These are phyloP conservation scores for Penicillium steckii DNA, from an alignment of 495 filamentous ascomycete species.

Conservation along the genomic window DNA sequence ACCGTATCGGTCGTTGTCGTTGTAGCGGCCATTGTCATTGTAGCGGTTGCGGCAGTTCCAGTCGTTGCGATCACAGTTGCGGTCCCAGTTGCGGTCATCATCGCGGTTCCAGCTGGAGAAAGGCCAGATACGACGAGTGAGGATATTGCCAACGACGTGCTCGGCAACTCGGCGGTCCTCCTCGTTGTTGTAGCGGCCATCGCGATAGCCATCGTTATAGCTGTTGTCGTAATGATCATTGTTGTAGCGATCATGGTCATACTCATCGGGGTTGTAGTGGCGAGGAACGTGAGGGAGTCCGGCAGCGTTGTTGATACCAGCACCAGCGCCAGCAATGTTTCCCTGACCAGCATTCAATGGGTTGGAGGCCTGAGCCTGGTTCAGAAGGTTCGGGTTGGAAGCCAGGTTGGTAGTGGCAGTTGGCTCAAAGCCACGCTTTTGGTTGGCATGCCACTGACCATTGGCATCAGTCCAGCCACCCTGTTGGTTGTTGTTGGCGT, in stretches of 20 bases:
- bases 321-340: not conserved
- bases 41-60: slow-evolving; percentile 11
- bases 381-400: not conserved
- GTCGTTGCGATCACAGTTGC: slow-evolving; percentile 1
- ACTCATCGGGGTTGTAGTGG: not conserved
- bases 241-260: not conserved
- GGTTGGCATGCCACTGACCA: slow-evolving; percentile 13
- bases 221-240: not conserved
- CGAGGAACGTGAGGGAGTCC: slow-evolving; percentile 1
- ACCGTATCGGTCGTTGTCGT: slow-evolving; percentile 10
- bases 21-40: slow-evolving; percentile 5
- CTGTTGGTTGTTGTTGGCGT: slow-evolving; percentile 14
- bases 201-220: slow-evolving; percentile 1
- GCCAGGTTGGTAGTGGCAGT: not conserved
- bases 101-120: not conserved
- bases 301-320: not conserved
- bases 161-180: slow-evolving; percentile 1
- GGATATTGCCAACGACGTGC: not conserved
- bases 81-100: slow-evolving; percentile 1
- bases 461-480: slow-evolving; percentile 15
- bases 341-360: not conserved
- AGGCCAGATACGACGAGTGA: not conserved
- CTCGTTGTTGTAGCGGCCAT: slow-evolving; percentile 5
- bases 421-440: slow-evolving; percentile 14
- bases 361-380: not conserved